Evolutionary conservation across 2,329 filamentous ascomycete genomes (phyloP).

Genomic region (Sclerotinia minor): DNA sequence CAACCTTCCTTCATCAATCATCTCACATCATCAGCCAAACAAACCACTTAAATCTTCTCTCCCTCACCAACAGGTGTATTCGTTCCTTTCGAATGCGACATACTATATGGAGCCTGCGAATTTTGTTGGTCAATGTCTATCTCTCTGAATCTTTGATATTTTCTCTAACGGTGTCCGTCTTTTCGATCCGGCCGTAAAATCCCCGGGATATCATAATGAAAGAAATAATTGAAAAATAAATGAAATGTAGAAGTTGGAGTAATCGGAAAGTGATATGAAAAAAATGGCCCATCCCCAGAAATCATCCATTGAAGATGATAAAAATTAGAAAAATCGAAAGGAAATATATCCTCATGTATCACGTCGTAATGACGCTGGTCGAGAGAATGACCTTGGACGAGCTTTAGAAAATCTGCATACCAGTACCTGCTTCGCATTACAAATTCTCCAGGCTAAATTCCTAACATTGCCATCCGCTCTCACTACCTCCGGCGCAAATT

Average conservation of each 20-base stretch:
- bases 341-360: conserved; percentile 43
- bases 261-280: not conserved
- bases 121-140: conserved; percentile 14
- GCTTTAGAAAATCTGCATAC: conserved; percentile 49
- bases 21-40: not conserved
- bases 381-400: not conserved
- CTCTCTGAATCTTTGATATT: conserved; percentile 1
- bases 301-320: not conserved
- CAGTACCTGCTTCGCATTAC: conserved; percentile 91
- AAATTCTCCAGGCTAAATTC: conserved; percentile 91
- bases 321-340: not conserved
- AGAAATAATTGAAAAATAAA: not conserved
- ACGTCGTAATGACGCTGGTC: conserved; percentile 2
- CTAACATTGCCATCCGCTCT: conserved; percentile 86
- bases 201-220: conserved; percentile 2
- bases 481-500: conserved; percentile 91
- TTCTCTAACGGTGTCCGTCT: not conserved
- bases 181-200: not conserved
- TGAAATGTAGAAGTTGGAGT: not conserved
- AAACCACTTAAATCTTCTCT: not conserved
- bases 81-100: conserved; percentile 41
- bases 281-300: not conserved
- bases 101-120: conserved; percentile 40
- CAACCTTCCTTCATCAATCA: not conserved
- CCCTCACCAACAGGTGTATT: conserved; percentile 35